phyloP scores from a whole-genome alignment of 2,329 filamentous ascomycete species.

The Periglandula ipomoeae region DNA sequence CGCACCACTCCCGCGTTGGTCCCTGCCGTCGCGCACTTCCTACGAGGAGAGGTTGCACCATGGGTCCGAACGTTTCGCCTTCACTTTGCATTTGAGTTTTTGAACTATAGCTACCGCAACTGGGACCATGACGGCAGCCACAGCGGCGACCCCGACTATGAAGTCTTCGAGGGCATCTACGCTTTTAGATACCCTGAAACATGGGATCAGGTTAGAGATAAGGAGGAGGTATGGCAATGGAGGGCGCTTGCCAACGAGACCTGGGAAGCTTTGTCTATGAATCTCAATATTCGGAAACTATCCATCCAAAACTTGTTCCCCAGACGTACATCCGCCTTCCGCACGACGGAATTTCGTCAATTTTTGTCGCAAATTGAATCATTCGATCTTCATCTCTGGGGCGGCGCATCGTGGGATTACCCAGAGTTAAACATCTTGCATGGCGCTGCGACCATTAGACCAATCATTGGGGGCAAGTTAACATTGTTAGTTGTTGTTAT shows the following conservation, averaged over 20 bases:
- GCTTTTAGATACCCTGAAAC: not conserved
- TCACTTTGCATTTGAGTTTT: not conserved
- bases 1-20: not conserved
- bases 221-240: not conserved
- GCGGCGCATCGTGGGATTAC: too few species aligned
- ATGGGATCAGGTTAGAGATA: not conserved
- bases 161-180: not conserved
- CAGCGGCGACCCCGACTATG: too few species aligned
- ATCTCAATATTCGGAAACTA: not conserved
- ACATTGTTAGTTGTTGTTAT: too few species aligned
- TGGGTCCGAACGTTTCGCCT: rapidly evolving
- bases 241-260: not conserved
- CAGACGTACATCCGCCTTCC: not conserved
- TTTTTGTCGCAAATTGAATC: too few species aligned
- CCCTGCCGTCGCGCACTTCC: not conserved
- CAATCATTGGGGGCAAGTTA: too few species aligned
- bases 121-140: not conserved
- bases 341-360: not conserved
- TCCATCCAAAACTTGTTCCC: not conserved
- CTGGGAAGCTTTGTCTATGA: not conserved
- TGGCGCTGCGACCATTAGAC: too few species aligned
- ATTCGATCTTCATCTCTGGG: too few species aligned
- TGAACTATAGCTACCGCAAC: not conserved
- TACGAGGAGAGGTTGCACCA: not conserved
- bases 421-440: too few species aligned